These are phyloP conservation scores for Neospermospora avenae DNA, from an alignment of 2,329 filamentous ascomycete species.

Conservation along the genomic window DNA sequence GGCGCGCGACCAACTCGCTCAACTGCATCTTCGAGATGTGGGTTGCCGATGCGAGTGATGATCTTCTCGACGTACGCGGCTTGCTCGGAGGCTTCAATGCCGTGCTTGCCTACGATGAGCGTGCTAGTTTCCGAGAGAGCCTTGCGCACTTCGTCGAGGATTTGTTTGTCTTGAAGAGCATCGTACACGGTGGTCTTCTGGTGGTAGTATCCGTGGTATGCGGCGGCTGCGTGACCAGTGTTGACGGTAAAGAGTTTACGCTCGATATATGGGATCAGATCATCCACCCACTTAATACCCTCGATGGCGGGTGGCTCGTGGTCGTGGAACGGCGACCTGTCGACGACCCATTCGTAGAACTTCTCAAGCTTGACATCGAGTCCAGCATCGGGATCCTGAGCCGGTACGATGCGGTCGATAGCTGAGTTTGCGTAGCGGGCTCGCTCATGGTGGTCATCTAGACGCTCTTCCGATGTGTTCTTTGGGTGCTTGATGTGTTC, in stretches of 20 bases:
- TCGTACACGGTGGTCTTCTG: constrained; percentile 89
- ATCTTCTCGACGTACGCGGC: constrained; percentile 88
- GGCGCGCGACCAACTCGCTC: constrained; percentile 95
- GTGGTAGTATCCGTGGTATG: constrained; percentile 88
- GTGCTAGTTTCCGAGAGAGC: constrained; percentile 82
- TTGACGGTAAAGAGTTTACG: constrained; percentile 99
- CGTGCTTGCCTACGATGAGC: constrained; percentile 84
- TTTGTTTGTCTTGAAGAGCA: constrained; percentile 75
- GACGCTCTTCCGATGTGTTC: constrained; percentile 66
- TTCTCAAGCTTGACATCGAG: constrained; percentile 95
- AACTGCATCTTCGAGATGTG: constrained; percentile 85
- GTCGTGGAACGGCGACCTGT: constrained; percentile 77
- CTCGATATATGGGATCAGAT: constrained; percentile 95
- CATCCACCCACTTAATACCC: constrained; percentile 88
- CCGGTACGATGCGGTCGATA: constrained; percentile 96
- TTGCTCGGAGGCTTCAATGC: constrained; percentile 72
- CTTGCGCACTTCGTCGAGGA: constrained; percentile 74
- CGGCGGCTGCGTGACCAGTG: constrained; percentile 92
- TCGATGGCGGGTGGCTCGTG: constrained; percentile 70
- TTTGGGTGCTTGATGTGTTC: constrained; percentile 72
- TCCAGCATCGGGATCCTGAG: constrained; percentile 75
- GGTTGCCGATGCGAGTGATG: constrained; percentile 89
- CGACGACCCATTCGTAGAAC: constrained; percentile 99
- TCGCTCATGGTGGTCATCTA: constrained; percentile 66
- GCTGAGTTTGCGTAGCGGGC: constrained; percentile 95